A percentile compares a stretch with the other conserved stretches of the same genome.
phyloP scores from a whole-genome alignment of 768 basidiomycete species.

The Candolleomyces eurysporus region DNA sequence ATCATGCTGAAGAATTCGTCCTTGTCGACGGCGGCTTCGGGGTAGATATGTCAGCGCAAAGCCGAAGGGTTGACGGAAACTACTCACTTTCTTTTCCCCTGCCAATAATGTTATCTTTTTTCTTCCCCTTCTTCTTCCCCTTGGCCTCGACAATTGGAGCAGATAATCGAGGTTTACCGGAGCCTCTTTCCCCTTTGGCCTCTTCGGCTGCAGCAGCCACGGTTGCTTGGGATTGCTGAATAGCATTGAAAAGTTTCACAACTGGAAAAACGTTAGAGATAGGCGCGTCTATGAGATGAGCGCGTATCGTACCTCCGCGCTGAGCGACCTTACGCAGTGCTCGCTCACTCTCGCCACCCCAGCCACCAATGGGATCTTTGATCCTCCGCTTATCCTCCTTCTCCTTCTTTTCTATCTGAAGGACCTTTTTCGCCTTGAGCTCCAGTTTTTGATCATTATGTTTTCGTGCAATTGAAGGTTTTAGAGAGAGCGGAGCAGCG shows the following conservation, averaged over 20 bases:
- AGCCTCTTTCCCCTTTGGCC: slow-evolving; percentile 60
- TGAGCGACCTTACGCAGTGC: slow-evolving; percentile 81
- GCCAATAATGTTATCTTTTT: slow-evolving; percentile 53
- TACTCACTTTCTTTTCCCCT: slow-evolving; percentile 55
- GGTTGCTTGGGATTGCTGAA: slow-evolving; percentile 75
- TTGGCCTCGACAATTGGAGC: slow-evolving; percentile 58
- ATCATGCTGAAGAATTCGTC: slow-evolving; percentile 84
- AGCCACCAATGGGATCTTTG: slow-evolving; percentile 77
- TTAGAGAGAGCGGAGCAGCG: slow-evolving; percentile 70
- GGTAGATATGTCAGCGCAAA: slow-evolving; percentile 1
- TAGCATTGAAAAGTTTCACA: slow-evolving; percentile 84
- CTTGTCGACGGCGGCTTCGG: slow-evolving; percentile 56
- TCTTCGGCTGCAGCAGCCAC: slow-evolving; percentile 52
- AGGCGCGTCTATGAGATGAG: neutral
- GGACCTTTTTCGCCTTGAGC: slow-evolving; percentile 63
- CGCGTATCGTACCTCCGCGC: slow-evolving; percentile 62
- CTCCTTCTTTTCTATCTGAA: slow-evolving; percentile 70
- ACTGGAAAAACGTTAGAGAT: slow-evolving; percentile 38
- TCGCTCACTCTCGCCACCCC: slow-evolving; percentile 83
- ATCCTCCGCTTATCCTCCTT: slow-evolving; percentile 69
- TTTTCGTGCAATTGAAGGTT: slow-evolving; percentile 66
- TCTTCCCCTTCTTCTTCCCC: slow-evolving; percentile 48
- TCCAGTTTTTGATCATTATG: slow-evolving; percentile 78
- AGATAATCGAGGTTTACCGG: slow-evolving; percentile 70
- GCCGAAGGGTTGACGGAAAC: neutral